Conservation (phyloP, 2,329 filamentous ascomycete species). For the Penicillium frequentans region DNA sequence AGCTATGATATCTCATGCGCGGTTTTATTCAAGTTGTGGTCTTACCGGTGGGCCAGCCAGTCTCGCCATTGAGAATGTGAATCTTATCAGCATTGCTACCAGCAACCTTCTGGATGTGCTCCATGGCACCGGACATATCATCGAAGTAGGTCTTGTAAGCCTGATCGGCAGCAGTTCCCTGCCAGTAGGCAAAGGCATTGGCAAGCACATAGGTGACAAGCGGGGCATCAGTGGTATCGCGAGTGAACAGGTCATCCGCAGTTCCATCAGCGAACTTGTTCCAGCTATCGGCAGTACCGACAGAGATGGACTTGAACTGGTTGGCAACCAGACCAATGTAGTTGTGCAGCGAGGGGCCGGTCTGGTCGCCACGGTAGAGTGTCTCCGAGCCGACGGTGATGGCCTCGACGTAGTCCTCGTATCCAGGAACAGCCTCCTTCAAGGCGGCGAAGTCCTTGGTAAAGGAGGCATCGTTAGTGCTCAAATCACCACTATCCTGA, state of each 20-base stretch:
- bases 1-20: neutral
- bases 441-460: constrained; percentile 61
- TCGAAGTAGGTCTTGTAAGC: constrained; percentile 65
- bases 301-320: constrained; percentile 55
- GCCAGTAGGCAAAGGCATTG: constrained; percentile 75
- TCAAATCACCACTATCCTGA: constrained; percentile 12
- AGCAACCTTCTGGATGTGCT: constrained; percentile 61
- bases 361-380: constrained; percentile 68
- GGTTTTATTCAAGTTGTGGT: neutral
- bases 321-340: constrained; percentile 64
- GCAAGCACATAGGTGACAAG: constrained; percentile 63
- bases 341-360: constrained; percentile 57
- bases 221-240: constrained; percentile 34
- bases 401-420: constrained; percentile 62
- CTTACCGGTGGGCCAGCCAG: constrained; percentile 62
- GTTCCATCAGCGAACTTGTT: constrained; percentile 71
- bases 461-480: constrained; percentile 56
- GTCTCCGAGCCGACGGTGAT: constrained; percentile 71
- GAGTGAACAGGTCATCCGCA: constrained; percentile 60
- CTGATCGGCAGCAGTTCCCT: constrained; percentile 59
- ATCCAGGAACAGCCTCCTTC: constrained; percentile 42
- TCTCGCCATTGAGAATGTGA: constrained; percentile 70
- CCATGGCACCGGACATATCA: constrained; percentile 64
- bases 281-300: constrained; percentile 72
- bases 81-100: constrained; percentile 54